Conservation (phyloP, 2,329 filamentous ascomycete genomes). For the Xylariaceae sp. region DNA sequence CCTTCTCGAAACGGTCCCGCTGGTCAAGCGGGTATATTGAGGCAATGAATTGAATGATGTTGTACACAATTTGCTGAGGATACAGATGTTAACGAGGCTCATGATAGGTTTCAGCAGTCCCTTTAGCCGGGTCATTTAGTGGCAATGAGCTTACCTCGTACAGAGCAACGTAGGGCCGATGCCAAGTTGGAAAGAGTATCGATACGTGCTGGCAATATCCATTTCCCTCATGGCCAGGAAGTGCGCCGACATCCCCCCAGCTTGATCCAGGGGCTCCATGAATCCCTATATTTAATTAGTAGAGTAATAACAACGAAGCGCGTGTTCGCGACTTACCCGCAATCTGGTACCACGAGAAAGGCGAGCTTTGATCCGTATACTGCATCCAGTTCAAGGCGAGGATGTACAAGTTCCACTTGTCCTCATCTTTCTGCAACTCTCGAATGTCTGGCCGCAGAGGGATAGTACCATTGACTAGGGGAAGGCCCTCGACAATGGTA, state of each 20-base stretch:
- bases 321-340: constrained; percentile 48
- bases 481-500: constrained; percentile 38
- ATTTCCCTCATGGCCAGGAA: constrained; percentile 46
- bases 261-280: constrained; percentile 67
- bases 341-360: constrained; percentile 74
- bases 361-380: constrained; percentile 55
- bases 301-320: background rate
- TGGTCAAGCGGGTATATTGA: constrained; percentile 36
- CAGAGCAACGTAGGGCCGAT: constrained; percentile 70
- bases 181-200: constrained; percentile 76
- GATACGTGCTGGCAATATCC: constrained; percentile 78
- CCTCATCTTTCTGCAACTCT: constrained; percentile 56
- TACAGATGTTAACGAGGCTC: too few species aligned
- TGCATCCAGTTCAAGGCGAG: constrained; percentile 71
- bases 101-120: background rate
- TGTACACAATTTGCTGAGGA: constrained; percentile 35
- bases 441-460: constrained; percentile 62
- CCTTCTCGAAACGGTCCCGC: constrained; percentile 45
- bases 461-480: constrained; percentile 35
- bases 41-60: constrained; percentile 29
- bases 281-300: constrained; percentile 52
- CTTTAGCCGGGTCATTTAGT: background rate
- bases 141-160: constrained; percentile 43
- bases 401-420: constrained; percentile 73
- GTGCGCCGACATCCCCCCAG: constrained; percentile 49